A percentile compares a stretch with the other conserved stretches of the same genome.
phyloP scores from a whole-genome alignment of 2,329 filamentous ascomycete species.

The Geosmithia morbida region DNA sequence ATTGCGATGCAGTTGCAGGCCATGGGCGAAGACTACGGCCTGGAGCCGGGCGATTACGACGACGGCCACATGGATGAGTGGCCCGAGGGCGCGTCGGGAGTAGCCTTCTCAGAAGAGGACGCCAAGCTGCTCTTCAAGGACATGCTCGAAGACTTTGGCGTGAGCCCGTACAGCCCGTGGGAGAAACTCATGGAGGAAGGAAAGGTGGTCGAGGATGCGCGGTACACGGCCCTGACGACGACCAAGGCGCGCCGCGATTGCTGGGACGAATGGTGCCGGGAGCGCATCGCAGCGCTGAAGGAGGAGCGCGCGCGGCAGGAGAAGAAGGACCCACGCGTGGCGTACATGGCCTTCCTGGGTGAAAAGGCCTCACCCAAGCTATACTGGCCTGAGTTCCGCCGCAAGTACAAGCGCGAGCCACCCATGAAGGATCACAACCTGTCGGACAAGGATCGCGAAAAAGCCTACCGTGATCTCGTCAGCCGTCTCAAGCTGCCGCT shows the following conservation, averaged over 20 bases:
- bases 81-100: constrained; percentile 58
- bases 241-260: constrained; percentile 71
- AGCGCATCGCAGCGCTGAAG: constrained; percentile 58
- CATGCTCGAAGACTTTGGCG: constrained; percentile 64
- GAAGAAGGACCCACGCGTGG: constrained; percentile 70
- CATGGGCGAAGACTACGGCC: constrained; percentile 75
- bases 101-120: constrained; percentile 61
- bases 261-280: constrained; percentile 72
- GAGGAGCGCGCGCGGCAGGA: constrained; percentile 60
- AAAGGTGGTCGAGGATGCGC: constrained; percentile 66
- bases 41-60: constrained; percentile 65
- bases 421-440: constrained; percentile 64
- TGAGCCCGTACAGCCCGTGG: constrained; percentile 86
- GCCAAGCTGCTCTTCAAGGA: constrained; percentile 69
- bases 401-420: constrained; percentile 73
- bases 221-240: constrained; percentile 72
- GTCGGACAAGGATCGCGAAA: constrained; percentile 65
- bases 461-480: constrained; percentile 63
- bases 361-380: constrained; percentile 76
- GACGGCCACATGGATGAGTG: constrained; percentile 45
- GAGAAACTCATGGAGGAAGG: constrained; percentile 78
- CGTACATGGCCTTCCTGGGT: constrained; percentile 70
- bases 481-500: constrained; percentile 50
- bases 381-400: constrained; percentile 93
- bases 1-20: constrained; percentile 83